Evolutionary conservation across 495 filamentous ascomycete genomes (phyloP), one percentile per base, ranked within the genome.

Genomic region (Pyronema omphalodes): DNA sequence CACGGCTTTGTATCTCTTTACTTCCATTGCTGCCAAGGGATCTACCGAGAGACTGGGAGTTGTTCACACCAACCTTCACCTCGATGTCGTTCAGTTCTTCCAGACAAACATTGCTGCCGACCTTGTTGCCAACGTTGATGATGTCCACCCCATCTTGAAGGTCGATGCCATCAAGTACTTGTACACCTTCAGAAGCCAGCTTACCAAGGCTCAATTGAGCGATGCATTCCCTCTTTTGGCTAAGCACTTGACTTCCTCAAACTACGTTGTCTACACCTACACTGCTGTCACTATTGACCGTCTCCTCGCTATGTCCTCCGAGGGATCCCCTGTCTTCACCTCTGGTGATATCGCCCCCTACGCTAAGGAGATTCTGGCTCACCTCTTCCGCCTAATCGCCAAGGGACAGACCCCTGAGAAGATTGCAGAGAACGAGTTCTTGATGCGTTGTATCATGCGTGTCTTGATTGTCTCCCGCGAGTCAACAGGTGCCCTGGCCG

Each of bases 371-470:
- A 74, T 99, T 11, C 69, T 96, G 34, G 75, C 87, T 55, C 91
- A 96, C 61, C 77, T 96, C n/a, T 96, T 99, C 72, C 76, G 76
- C 43, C 71, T 99, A 12, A 86, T 99, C 54, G 80, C 89, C 58
- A 81, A 80, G 55, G 80, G 93, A 57, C 69, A 72, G 0, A 80
- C 81, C 8, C 82, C 93, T 17, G 78, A 89, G 58, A 96, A 95
- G 73, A 79, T 96, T 54, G 91, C 96, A 65, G 93, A 99, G 68
- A 96, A 99, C 63, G 93, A 99, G 65, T 99, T 94, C 66, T 69
- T 99, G 57, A 95, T 99, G 88, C 81, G 83, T 52, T 96, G 93
- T 67, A 83, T 94, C 29, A 99, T 99, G 93, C 76, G 93, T 51
- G 87, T 96, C 7, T 71, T 99, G 54, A 84, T 96, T 56, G 86